Base-by-base conservation (phyloP, 2,329 filamentous ascomycete species). In the Aspergillus uvarum region DNA sequence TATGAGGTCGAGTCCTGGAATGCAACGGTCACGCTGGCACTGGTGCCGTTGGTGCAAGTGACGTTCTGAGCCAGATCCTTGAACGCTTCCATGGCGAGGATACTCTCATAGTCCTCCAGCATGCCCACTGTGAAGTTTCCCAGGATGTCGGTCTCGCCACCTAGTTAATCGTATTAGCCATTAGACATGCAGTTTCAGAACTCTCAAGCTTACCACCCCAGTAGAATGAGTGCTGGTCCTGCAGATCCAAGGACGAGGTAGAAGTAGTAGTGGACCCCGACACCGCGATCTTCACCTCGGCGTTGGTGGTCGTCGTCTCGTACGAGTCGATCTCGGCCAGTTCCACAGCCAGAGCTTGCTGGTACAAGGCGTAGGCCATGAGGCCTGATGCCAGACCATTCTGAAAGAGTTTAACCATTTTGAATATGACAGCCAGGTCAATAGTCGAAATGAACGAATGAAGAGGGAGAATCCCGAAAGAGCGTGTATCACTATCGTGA, bases 1-100 rank as follows among this genome's bases (percentile, higher is more conserved):
- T 60, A 68, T 3, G 59, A 58, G 6, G 50, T 31, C n/a, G 56
- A 51, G 49, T 62, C 54, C 14, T 61, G 47, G 49, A 67, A 64
- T 11, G 54, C 59, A 24, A 68, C 19, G 16, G 51, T 57, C 58
- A 68, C 59, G 24, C 61, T 59, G 32, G 59, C 56, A 21, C 62
- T 61, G 19, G 62, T 66, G 38, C 66, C 56, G 31, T 64, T 61
- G 22, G 62, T 66, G 38, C 66, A 68, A 31, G 64, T 35, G 10
- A 65, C 48, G 5, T 62, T 65, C 31, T 58, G 53, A 19, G 66
- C 32, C 35, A 67, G 35, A 22, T 59, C 56, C 2, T 52, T 51
- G 44, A 68, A 64, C 50, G 55, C 59, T 38, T 67, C 66, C 54
- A 67, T 62, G 2, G 63, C 62, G 11, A 68, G 32, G 51, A 68